Conservation (phyloP, 169 alveolate species). For the Plasmodium vinckei region DNA sequence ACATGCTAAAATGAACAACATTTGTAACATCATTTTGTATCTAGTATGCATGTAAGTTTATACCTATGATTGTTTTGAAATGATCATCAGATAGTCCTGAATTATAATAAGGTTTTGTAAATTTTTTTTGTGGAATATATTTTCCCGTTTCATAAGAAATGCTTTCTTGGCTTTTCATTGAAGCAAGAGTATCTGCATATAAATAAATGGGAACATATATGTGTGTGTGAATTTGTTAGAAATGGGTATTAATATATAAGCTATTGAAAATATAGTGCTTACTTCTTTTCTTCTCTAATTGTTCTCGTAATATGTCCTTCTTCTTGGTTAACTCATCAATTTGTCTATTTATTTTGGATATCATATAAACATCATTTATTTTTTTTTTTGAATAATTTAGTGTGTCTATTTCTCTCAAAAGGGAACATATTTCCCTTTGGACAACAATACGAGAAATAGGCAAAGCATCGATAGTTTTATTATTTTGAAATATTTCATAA, state of each 20-base stretch:
- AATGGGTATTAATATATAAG: neutral
- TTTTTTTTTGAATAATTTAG: slow-evolving; percentile 27
- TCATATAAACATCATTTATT: slow-evolving; percentile 16
- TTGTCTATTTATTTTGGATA: slow-evolving; percentile 17
- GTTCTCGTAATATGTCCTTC: slow-evolving; percentile 36
- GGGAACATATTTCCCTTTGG: slow-evolving; percentile 63
- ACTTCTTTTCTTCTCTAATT: slow-evolving; percentile 63
- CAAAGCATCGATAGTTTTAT: slow-evolving; percentile 40
- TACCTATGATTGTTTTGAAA: slow-evolving; percentile 27
- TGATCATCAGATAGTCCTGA: slow-evolving; percentile 16
- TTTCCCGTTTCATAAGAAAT: slow-evolving; percentile 26
- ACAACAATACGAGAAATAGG: slow-evolving; percentile 59
- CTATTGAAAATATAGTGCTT: neutral
- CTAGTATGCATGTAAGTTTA: neutral
- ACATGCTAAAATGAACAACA: neutral
- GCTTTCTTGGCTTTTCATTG: slow-evolving; percentile 3
- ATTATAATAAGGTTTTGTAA: slow-evolving; percentile 8
- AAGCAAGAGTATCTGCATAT: slow-evolving; percentile 5
- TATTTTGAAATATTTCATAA: slow-evolving; percentile 46
- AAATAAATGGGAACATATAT: neutral
- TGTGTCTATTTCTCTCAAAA: slow-evolving; percentile 62
- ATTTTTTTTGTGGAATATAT: neutral
- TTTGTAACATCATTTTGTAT: neutral
- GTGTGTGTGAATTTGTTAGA: neutral
- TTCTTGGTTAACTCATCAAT: slow-evolving; percentile 33